Evolutionary conservation across 352 stramenopile genomes (phyloP), one percentile per base, ranked within the genome.

Genomic region (Blastocystis sp.): DNA sequence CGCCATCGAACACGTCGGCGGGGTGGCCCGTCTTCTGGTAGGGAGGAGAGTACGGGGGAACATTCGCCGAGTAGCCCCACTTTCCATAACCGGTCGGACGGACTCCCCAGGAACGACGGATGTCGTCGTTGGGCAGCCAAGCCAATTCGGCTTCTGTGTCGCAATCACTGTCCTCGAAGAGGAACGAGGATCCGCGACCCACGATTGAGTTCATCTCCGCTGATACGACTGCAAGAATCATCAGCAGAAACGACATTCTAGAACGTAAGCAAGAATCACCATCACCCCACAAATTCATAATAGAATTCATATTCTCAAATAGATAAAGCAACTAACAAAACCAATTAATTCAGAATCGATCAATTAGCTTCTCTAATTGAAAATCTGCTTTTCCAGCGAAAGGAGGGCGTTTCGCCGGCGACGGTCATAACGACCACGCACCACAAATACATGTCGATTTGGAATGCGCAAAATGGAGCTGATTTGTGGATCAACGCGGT

Each of bases 21-120:
- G 79, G 79, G 33, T 80, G 79, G 33, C 79, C 79, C 12, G 79
- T 80, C 33, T 74, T 89, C 74, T 85, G 74, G 45, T 85, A 85
- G 50, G 74, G 74, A 2, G 74, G 74, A 85, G 60, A 45, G 74
- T 85, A 85, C 74, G 74, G 74, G 24, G 74, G 74, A 60, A 89
- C 41, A 67, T 89, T 89, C 10, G 79, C 63, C 66, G 79, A 51
- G 26, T 80, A 89, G 4, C 79, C 79, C 79, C 79, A 89, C 67
- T 89, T 77, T 89, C 79, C 67, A 79, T 62, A 80, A 24, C 67
- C 67, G 19, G 41, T 80, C 0, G 79, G 67, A 37, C 63, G 63
- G 33, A 29, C 39, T 33, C 79, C 79, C 79, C 79, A 89, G 13
- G 60, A 79, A 13, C 41, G 63, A 62, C 79, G 79, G n/a, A 80